Evolutionary conservation across 177 flowering plant genomes (phyloP), one percentile per base, ranked within the genome.

Genomic region (Vitis hybrid): DNA sequence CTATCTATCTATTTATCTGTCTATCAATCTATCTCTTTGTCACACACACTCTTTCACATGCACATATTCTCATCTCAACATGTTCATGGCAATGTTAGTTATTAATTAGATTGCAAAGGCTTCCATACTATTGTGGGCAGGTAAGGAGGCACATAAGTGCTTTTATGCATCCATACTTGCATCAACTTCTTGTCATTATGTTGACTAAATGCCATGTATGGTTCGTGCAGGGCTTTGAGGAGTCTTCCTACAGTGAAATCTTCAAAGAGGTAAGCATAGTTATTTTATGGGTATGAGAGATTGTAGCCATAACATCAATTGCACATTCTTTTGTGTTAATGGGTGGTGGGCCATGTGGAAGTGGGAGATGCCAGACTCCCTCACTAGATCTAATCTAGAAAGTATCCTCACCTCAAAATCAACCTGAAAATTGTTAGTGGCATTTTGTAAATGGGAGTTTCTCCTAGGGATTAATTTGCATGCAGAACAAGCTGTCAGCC

Each of bases 191-290:
- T 38, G 47, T 7, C 7, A 38, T 38, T 7, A 1, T 38, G 61
- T 53, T 70, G 33, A 44, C 15, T 65, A 33, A 73, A 59, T 61
- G 62, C 11, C 64, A 61, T 49, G 55, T 24, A 20, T 72, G 54
- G 10, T 70, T 70, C 52, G 18, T 82, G 72, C 49, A 95, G 98
- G 97, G 97, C 7, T 95, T 92, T 73, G 77, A 78, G 75, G 90
- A 89, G 64, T 71, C 77, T 76, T 84, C 91, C 59, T 70, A 78
- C 56, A 93, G 97, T 72, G 87, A 87, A 75, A 70, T 87, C 62
- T 95, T 95, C 80, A 90, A 87, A 78, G 98, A 95, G 97, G 97
- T 92, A 70, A 78, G 82, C 52, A n/a, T 71, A 2, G n/a, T 31
- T 61, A 24, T n/a, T 11, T 51, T 31, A 4, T 61, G 2, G 10